Base-by-base conservation (phyloP, 2,329 filamentous ascomycete species). In the Phialocephala sp. region DNA sequence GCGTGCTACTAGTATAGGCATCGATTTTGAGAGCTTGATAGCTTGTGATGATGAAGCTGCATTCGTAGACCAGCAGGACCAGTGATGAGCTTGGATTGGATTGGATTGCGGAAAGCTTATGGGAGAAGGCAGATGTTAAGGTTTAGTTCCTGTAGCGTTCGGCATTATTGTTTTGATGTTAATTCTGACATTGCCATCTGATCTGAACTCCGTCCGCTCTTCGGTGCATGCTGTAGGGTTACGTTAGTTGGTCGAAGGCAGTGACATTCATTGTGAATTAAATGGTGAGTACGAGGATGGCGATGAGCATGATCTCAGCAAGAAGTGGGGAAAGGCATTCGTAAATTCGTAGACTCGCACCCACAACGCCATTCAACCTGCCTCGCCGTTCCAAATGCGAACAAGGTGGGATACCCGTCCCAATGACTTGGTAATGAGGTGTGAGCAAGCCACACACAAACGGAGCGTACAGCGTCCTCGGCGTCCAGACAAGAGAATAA, bases 141-240 rank as follows among this genome's bases (percentile, higher is more conserved):
- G 27, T 32, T 32, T 32, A 32, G 27, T 32, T 32, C 27, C 27
- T 32, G 27, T 32, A 32, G 27, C 27, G 27, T 3, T 32, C 27
- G 27, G 27, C 27, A 32, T 32, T 6, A 32, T 32, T 12, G 9
- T 41, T 12, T 41, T 41, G 37, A 41, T 4, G 37, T 41, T 41
- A 41, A 41, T 12, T 12, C 11, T 14, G 4, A 41, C 37, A 12
- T 12, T 18, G 15, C 2, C 37, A 41, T 41, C 37, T 45, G 43
- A 41, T 41, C 37, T 45, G 43, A 50, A 50, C 45, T 50, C 45
- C 45, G 45, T 50, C 45, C 45, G 45, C 45, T 20, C n/a, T 20
- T 50, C 45, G n/a, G 4, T 4, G 37, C 37, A 32, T 32, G 27
- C 27, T 32, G 27, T 41, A 8, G 11, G 12, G 37, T 41, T 18